Conservation (phyloP, 306 rosid species). For the Rubus parviflorus region DNA sequence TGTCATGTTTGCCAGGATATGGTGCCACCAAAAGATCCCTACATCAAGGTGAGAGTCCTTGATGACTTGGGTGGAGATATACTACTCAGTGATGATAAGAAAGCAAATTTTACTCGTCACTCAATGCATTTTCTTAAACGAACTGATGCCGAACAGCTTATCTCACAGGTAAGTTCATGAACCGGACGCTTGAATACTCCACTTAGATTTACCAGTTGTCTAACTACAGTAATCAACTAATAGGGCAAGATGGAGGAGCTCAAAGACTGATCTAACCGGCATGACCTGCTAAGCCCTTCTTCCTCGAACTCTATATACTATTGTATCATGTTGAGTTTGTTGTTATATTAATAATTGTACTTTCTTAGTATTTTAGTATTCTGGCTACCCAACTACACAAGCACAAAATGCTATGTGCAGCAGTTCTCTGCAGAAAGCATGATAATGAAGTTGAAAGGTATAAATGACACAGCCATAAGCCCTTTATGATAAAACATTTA, state of each 20-base stretch:
- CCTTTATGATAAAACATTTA: no score
- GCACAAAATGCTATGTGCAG: no score
- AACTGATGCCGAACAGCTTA: slow-evolving; percentile 83
- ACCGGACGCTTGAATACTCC: slow-evolving; percentile 16
- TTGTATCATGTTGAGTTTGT: background rate
- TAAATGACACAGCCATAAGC: no score
- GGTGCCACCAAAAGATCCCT: slow-evolving; percentile 98
- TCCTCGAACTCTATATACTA: background rate
- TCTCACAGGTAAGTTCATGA: slow-evolving; percentile 55
- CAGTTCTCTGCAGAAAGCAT: background rate
- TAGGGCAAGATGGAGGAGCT: slow-evolving; percentile 97
- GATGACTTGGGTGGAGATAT: slow-evolving; percentile 81
- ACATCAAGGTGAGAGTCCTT: slow-evolving; percentile 83
- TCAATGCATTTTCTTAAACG: slow-evolving; percentile 95
- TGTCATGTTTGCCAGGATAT: slow-evolving; percentile 63
- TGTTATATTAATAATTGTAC: background rate
- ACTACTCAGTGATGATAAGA: slow-evolving; percentile 74
- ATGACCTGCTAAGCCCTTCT: background rate
- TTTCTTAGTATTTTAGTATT: background rate
- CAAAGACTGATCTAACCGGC: slow-evolving; percentile 38
- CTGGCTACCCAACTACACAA: background rate
- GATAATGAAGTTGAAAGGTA: background rate
- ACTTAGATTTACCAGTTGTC: slow-evolving; percentile 10
- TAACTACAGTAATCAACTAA: slow-evolving; percentile 13
- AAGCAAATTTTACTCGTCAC: slow-evolving; percentile 68